Base-by-base conservation (phyloP, 2,329 filamentous ascomycete genomes). In the Penicillium digitatum region DNA sequence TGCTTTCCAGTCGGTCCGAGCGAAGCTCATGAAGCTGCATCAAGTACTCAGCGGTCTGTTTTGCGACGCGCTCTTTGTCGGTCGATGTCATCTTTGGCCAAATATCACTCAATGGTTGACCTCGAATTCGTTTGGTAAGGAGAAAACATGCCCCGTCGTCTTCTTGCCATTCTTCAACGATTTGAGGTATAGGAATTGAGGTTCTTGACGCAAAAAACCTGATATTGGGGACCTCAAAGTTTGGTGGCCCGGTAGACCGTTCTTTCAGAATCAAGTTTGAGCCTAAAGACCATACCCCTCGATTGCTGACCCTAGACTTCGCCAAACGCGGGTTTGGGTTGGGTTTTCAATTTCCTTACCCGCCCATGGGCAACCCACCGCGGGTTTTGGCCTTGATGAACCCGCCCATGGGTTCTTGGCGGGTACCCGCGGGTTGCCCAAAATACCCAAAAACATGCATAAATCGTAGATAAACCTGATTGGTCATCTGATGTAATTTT, bases 231-330 rank as follows among this genome's bases (percentile, higher is more conserved):
- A 32, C 20, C 48, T 65, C 59, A 22, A 52, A 54, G 20, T 51
- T 59, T 1, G 61, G 58, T 6, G 54, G 39, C 10, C 14, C 20
- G 20, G 4, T n/a, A 14, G 45, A 42, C 27, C 62, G 61, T 49
- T 70, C 64, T 61, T n/a, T 71, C 71, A 72, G 20, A 29, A 71
- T 65, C 31, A 65, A 48, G 3, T 63, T 61, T 29, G 67, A 67
- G 9, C 66, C 67, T 29, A 70, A 31, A 7, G 62, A 63, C 68
- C 66, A 70, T 18, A 65, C 65, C 4, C 61, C 69, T n/a, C 66
- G 63, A 38, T 66, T 47, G 52, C 60, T 55, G 12, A 57, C 60
- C n/a, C n/a, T n/a, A n/a, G n/a, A n/a, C n/a, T n/a, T n/a, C n/a
- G n/a, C n/a, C n/a, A n/a, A n/a, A n/a, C n/a, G n/a, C n/a, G n/a